phyloP scores from a whole-genome alignment of 1,284 basidiomycete genomes.

The Moesziomyces globuligerus region DNA sequence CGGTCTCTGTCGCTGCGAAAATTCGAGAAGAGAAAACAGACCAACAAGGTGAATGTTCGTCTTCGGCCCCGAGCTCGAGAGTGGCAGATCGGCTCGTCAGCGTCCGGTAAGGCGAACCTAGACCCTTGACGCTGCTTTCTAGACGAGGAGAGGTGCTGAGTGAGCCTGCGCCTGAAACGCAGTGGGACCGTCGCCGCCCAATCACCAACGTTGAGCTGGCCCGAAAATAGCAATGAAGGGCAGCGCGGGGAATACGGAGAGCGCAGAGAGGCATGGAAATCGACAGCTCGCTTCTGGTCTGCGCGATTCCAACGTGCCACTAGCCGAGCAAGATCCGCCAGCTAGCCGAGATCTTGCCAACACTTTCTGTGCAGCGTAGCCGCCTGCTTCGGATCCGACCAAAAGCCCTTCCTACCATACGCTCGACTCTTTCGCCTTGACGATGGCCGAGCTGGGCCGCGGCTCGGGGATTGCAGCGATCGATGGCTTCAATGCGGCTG shows the following conservation, averaged over 20 bases:
- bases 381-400: neutral
- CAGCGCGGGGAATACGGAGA: no score
- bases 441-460: neutral
- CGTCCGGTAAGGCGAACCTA: neutral
- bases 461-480: no score
- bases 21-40: neutral
- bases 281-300: neutral
- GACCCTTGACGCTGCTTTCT: neutral
- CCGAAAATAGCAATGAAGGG: neutral
- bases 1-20: no score
- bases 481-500: no score
- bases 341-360: neutral
- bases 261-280: neutral
- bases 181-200: neutral
- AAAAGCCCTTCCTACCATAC: neutral
- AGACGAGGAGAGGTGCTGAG: neutral
- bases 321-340: neutral
- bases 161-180: neutral
- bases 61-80: neutral
- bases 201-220: no score
- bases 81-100: neutral
- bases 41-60: no score
- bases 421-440: neutral
- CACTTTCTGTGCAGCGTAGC: no score
- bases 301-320: neutral